Evolutionary conservation across 2,329 filamentous ascomycete genomes (phyloP).

Genomic region (Diaporthe amygdali): DNA sequence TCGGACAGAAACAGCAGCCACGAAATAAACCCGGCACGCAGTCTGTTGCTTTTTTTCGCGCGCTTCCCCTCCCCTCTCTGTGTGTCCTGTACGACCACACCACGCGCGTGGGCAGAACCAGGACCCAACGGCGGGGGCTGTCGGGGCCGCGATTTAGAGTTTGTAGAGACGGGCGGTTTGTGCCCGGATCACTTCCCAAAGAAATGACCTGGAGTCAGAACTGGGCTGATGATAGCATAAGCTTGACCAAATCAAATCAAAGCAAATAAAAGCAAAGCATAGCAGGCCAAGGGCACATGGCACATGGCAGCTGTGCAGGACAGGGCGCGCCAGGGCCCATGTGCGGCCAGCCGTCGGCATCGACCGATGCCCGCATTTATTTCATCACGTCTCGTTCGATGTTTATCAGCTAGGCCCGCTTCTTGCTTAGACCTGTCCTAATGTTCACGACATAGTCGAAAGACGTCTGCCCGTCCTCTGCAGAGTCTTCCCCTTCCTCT

Average conservation of each 20-base stretch:
- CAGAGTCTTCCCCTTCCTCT: slow-evolving; percentile 14
- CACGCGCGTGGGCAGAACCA: not conserved
- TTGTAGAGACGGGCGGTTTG: not conserved
- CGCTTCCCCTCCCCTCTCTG: not conserved
- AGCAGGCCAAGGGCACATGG: not conserved
- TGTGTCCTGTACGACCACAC: not conserved
- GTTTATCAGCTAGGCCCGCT: slow-evolving; percentile 20
- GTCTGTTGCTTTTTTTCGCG: not conserved
- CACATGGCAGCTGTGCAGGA: slow-evolving; percentile 1
- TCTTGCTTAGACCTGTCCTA: slow-evolving; percentile 10
- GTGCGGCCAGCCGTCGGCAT: slow-evolving; percentile 22
- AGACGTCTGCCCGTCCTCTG: slow-evolving; percentile 16
- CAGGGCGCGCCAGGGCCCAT: not conserved
- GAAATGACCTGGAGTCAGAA: slow-evolving; percentile 2
- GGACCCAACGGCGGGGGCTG: not conserved
- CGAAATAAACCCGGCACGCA: not conserved
- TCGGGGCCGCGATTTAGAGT: slow-evolving; percentile 2
- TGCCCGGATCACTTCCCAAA: slow-evolving; percentile 15
- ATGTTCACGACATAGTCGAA: slow-evolving; percentile 25
- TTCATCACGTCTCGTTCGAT: slow-evolving; percentile 25
- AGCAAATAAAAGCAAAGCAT: not conserved
- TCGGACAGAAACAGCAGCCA: not conserved
- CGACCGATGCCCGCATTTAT: slow-evolving; percentile 26
- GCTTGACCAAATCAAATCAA: not conserved
- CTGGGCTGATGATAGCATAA: slow-evolving; percentile 14